phyloP scores from a whole-genome alignment of 352 stramenopile species.

The Aphanomyces cochlioides region DNA sequence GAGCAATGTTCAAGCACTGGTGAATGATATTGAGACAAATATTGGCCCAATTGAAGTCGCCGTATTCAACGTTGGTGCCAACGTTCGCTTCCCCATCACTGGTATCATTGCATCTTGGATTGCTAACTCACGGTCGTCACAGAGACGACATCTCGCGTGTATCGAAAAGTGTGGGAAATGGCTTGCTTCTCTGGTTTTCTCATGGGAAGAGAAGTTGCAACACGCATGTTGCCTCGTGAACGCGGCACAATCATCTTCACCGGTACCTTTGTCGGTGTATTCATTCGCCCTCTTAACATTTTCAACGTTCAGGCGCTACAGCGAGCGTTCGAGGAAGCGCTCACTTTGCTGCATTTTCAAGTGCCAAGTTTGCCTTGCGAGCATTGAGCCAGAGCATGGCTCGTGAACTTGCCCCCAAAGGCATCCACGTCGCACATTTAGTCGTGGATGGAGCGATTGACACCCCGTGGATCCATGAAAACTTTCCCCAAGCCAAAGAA shows the following conservation, averaged over 20 bases:
- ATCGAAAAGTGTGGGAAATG: conserved; percentile 40
- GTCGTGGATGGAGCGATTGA: conserved; percentile 43
- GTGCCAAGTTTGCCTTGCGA: conserved; percentile 38
- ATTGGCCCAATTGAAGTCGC: conserved; percentile 36
- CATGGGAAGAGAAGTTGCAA: conserved; percentile 33
- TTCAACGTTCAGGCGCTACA: conserved; percentile 33
- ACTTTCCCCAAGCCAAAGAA: conserved; percentile 26
- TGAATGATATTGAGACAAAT: conserved; percentile 31
- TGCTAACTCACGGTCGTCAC: neutral
- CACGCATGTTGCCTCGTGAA: conserved; percentile 31
- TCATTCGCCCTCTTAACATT: neutral
- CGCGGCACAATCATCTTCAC: conserved; percentile 44
- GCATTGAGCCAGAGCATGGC: conserved; percentile 40
- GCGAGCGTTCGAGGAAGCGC: conserved; percentile 37
- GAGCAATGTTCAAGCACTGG: conserved; percentile 33
- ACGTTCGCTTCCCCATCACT: conserved; percentile 34
- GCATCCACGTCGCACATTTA: conserved; percentile 43
- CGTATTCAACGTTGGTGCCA: conserved; percentile 40
- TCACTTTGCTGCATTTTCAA: conserved; percentile 41
- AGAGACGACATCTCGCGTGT: conserved; percentile 36
- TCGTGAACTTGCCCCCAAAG: conserved; percentile 40
- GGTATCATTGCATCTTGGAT: neutral
- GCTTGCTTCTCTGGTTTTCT: conserved; percentile 37
- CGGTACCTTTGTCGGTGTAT: neutral
- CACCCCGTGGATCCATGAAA: conserved; percentile 26